Conservation (phyloP, 495 filamentous ascomycete species). For the Monascus purpureus region DNA sequence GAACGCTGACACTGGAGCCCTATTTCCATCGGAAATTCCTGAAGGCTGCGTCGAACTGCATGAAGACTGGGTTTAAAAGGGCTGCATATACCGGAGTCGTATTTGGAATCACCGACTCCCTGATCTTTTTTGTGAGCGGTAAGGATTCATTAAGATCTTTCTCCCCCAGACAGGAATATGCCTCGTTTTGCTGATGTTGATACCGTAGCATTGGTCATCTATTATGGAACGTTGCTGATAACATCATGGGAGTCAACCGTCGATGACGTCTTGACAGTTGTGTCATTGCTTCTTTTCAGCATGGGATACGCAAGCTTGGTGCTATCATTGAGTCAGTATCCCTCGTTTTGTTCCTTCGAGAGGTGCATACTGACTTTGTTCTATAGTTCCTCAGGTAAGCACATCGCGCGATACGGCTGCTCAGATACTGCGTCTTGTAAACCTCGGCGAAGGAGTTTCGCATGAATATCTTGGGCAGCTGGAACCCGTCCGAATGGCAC, state of each 20-base stretch:
- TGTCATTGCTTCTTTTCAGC: slow-evolving; percentile 74
- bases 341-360: no score
- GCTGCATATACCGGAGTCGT: slow-evolving; percentile 52
- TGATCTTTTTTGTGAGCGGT: slow-evolving; percentile 55
- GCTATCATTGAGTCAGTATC: slow-evolving; percentile 41
- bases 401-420: slow-evolving; percentile 57
- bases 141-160: no score
- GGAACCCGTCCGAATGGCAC: slow-evolving; percentile 35
- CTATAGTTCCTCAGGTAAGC: slow-evolving; percentile 60
- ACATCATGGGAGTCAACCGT: slow-evolving; percentile 29
- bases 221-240: slow-evolving; percentile 58
- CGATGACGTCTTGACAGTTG: slow-evolving; percentile 51
- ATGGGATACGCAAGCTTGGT: slow-evolving; percentile 56
- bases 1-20: slow-evolving; percentile 59
- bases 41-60: slow-evolving; percentile 24
- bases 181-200: not conserved
- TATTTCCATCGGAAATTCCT: slow-evolving; percentile 59
- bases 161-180: no score
- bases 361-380: slow-evolving; percentile 5
- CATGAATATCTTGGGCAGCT: slow-evolving; percentile 45
- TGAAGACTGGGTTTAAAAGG: slow-evolving; percentile 17
- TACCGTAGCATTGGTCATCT: slow-evolving; percentile 63
- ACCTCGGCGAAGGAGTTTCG: slow-evolving; percentile 33
- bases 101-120: slow-evolving; percentile 62
- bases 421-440: slow-evolving; percentile 57